Percentiles rank a stretch among this genome's conserved stretches.
These are phyloP conservation scores for Canavalia ensiformis DNA, from an alignment of 306 rosid species.

Conservation along the genomic window DNA sequence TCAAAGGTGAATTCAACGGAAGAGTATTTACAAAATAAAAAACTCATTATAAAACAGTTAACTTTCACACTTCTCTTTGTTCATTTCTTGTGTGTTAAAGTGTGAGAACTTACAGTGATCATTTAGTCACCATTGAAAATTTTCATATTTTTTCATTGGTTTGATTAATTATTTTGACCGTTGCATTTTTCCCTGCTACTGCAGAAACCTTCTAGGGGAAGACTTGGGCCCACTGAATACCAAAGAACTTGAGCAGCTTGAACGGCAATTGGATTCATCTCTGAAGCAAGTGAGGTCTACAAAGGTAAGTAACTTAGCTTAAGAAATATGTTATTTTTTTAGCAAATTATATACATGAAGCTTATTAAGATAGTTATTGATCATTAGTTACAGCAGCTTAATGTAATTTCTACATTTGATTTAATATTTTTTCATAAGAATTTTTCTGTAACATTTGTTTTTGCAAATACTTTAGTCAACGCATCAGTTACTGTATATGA, in stretches of 20 bases:
- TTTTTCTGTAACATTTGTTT: background rate
- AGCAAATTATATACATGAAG: background rate
- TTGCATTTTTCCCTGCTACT: conserved; percentile 1
- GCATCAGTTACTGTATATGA: background rate
- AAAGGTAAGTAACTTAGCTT: conserved; percentile 60
- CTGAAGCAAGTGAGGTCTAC: conserved; percentile 90
- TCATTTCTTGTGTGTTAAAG: background rate
- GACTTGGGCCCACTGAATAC: conserved; percentile 85
- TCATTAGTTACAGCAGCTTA: conserved; percentile 10
- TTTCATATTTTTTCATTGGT: background rate
- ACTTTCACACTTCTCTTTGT: background rate
- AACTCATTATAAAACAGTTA: background rate
- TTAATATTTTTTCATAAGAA: background rate
- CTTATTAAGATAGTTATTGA: background rate
- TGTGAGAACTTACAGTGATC: background rate
- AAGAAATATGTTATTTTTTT: background rate
- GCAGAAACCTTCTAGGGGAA: conserved; percentile 93
- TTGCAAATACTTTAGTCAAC: background rate
- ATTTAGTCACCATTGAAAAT: background rate
- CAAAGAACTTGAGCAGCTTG: conserved; percentile 96
- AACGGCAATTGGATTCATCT: conserved; percentile 89
- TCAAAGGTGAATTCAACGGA: conserved; percentile 66
- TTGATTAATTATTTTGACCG: background rate
- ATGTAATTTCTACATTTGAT: background rate
- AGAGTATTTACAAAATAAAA: background rate